These are phyloP conservation scores for Rhytidiadelphus loreus DNA, from an alignment of 225 moss, liverwort and hornwort genomes.

Conservation along the genomic window DNA sequence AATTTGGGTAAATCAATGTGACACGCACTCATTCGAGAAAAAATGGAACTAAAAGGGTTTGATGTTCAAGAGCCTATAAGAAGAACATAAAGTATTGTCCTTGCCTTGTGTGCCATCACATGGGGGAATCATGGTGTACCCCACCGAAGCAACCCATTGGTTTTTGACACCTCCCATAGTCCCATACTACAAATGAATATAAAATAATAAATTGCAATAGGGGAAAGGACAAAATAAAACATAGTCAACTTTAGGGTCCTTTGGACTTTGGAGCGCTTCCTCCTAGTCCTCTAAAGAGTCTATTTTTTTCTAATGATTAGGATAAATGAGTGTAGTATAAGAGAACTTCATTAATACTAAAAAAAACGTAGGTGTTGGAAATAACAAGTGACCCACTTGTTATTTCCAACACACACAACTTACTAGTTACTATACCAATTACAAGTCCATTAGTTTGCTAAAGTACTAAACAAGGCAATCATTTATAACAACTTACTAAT, in stretches of 20 bases:
- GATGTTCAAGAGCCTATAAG: not conserved
- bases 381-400: not conserved
- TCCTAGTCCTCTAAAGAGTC: too few species aligned
- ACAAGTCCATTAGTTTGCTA: rapidly evolving
- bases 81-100: not conserved
- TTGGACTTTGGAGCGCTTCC: too few species aligned
- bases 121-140: not conserved
- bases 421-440: not conserved
- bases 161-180: not conserved
- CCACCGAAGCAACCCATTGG: not conserved
- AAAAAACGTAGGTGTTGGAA: not conserved
- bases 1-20: not conserved
- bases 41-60: not conserved
- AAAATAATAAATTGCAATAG: not conserved
- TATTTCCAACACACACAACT: rapidly evolving
- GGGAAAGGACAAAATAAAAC: not conserved
- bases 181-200: too few species aligned
- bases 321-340: not conserved
- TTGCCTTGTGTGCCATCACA: too few species aligned
- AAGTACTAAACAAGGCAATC: not conserved
- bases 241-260: too few species aligned
- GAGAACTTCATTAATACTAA: not conserved
- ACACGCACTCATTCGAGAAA: not conserved
- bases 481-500: not conserved
- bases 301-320: too few species aligned